These are phyloP conservation scores for Crinitomyces ghanaensis DNA, from an alignment of 805 yeast species.

Conservation along the genomic window DNA sequence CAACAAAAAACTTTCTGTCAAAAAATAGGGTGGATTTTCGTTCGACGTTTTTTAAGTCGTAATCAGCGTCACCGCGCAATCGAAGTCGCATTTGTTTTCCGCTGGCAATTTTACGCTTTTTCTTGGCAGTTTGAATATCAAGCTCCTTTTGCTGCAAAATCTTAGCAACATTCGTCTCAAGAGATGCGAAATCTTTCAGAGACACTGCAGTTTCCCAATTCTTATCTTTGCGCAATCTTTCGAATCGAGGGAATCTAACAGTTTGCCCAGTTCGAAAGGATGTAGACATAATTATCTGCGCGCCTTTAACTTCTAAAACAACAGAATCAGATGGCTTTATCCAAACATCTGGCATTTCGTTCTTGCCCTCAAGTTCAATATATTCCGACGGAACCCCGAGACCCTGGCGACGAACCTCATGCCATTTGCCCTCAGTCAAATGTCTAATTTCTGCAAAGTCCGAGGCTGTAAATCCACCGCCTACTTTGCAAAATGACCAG, in stretches of 20 bases:
- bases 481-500: constrained; percentile 63
- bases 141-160: constrained; percentile 13
- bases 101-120: constrained; percentile 13
- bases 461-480: constrained; percentile 66
- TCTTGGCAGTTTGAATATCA: constrained; percentile 16
- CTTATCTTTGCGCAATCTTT: constrained; percentile 59
- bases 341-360: constrained; percentile 57
- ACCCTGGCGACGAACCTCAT: constrained; percentile 25
- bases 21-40: constrained; percentile 13
- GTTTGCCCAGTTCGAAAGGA: constrained; percentile 59
- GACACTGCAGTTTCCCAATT: constrained; percentile 44
- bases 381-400: constrained; percentile 33
- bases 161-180: constrained; percentile 22
- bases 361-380: constrained; percentile 13
- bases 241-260: constrained; percentile 64
- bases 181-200: constrained; percentile 36
- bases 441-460: constrained; percentile 51
- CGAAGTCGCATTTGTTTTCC: constrained; percentile 5
- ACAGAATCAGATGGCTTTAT: constrained; percentile 67
- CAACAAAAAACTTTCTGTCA: constrained; percentile 16
- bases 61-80: not conserved
- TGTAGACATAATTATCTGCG: constrained; percentile 47
- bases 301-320: constrained; percentile 73
- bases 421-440: constrained; percentile 53
- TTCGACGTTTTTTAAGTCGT: constrained; percentile 1